Conservation (phyloP, 1,284 basidiomycete species). For the Moesziomyces aphidis region DNA sequence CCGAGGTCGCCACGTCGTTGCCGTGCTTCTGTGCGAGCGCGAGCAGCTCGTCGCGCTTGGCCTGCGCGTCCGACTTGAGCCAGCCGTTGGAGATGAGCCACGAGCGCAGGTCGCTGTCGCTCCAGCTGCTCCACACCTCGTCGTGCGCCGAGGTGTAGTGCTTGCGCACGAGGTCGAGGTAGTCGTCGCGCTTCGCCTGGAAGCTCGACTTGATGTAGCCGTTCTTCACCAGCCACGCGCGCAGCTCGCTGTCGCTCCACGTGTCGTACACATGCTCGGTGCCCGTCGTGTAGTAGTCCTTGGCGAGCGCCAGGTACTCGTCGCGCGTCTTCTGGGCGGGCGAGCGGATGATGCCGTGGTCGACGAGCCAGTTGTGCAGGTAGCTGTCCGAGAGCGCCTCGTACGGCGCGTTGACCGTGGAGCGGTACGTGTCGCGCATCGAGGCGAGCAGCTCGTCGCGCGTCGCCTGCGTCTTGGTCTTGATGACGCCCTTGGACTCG, state of each 20-base stretch:
- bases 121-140: slow-evolving; percentile 59
- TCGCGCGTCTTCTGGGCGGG: slow-evolving; percentile 60
- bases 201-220: slow-evolving; percentile 57
- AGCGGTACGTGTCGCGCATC: slow-evolving; percentile 55
- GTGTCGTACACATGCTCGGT: slow-evolving; percentile 60
- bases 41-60: slow-evolving; percentile 61
- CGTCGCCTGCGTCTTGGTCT: slow-evolving; percentile 55
- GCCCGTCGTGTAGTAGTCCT: slow-evolving; percentile 62
- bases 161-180: slow-evolving; percentile 46
- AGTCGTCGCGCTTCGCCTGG: slow-evolving; percentile 57
- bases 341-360: slow-evolving; percentile 58
- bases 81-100: slow-evolving; percentile 59
- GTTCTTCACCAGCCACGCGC: slow-evolving; percentile 59
- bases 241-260: slow-evolving; percentile 63
- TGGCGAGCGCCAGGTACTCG: slow-evolving; percentile 55
- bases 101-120: slow-evolving; percentile 60
- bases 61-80: slow-evolving; percentile 53
- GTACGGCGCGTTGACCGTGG: slow-evolving; percentile 61
- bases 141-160: slow-evolving; percentile 53
- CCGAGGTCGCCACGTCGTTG: slow-evolving; percentile 38
- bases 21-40: slow-evolving; percentile 58
- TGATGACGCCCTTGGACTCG: slow-evolving; percentile 54
- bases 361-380: slow-evolving; percentile 65
- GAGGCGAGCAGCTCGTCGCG: slow-evolving; percentile 58
- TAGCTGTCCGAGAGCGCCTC: slow-evolving; percentile 62